Evolutionary conservation across 805 yeast species (phyloP).

Genomic region (Candida nitratophila): DNA sequence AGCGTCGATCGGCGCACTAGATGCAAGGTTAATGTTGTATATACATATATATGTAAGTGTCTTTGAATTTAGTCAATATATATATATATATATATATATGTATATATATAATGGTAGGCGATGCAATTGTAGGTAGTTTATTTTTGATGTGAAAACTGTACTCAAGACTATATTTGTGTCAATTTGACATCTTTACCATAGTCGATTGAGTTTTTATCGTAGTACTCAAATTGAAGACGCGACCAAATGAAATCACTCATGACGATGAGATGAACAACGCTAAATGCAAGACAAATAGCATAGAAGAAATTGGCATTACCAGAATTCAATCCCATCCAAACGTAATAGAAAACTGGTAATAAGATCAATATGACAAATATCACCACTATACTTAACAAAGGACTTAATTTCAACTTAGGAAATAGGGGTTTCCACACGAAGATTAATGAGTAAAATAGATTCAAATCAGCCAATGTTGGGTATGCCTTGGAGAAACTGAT

Average conservation of each 20-base stretch:
- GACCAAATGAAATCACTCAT: constrained; percentile 82
- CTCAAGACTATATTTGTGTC: constrained; percentile 39
- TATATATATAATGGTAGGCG: too few relatives aligned
- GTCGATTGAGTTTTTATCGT: constrained; percentile 32
- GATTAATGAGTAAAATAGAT: constrained; percentile 25
- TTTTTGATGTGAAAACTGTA: too few relatives aligned
- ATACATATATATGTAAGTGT: too few relatives aligned
- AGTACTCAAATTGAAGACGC: constrained; percentile 58
- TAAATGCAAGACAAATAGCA: constrained; percentile 82
- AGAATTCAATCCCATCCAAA: constrained; percentile 91
- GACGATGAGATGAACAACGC: constrained; percentile 59
- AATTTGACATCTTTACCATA: constrained; percentile 33
- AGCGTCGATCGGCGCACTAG: too few relatives aligned
- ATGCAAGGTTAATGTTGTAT: too few relatives aligned
- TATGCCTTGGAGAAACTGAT: constrained; percentile 71
- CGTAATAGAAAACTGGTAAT: constrained; percentile 83
- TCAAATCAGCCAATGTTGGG: constrained; percentile 78
- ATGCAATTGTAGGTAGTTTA: too few relatives aligned
- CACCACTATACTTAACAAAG: constrained; percentile 19
- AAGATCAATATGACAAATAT: constrained; percentile 38
- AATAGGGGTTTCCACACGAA: constrained; percentile 22
- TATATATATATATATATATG: too few relatives aligned
- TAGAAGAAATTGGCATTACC: constrained; percentile 96
- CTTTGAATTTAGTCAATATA: too few relatives aligned
- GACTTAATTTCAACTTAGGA: constrained; percentile 20